Conservation (phyloP, 352 stramenopile genomes). For the Plasmopara muralis region DNA sequence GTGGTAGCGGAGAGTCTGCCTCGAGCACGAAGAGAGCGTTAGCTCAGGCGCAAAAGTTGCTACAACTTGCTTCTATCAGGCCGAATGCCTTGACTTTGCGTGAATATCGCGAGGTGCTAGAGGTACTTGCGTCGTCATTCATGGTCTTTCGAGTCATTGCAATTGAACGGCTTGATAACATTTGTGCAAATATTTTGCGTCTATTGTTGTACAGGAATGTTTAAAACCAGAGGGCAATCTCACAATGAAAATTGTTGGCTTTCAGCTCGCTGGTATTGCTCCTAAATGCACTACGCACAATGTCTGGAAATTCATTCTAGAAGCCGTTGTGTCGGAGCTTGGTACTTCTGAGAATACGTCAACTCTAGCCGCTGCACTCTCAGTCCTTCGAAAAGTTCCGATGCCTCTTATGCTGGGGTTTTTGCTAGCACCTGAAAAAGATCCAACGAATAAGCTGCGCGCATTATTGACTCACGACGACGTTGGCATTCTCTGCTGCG, state of each 20-base stretch:
- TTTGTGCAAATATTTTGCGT: neutral
- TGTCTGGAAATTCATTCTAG: constrained; percentile 58
- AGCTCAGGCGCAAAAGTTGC: constrained; percentile 52
- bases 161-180: neutral
- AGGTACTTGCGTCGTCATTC: constrained; percentile 21
- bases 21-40: constrained; percentile 42
- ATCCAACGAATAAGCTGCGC: constrained; percentile 76
- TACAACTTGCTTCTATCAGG: constrained; percentile 45
- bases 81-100: constrained; percentile 49
- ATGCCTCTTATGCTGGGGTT: constrained; percentile 56
- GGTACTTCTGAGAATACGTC: constrained; percentile 54
- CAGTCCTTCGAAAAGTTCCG: constrained; percentile 51
- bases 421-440: constrained; percentile 52
- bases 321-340: constrained; percentile 57
- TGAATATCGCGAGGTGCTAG: constrained; percentile 53
- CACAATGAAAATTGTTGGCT: constrained; percentile 61
- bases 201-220: constrained; percentile 36
- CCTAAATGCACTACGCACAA: constrained; percentile 53
- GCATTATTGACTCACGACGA: constrained; percentile 61
- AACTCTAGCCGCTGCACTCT: constrained; percentile 42
- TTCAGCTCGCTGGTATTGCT: constrained; percentile 48
- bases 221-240: constrained; percentile 53
- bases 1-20: constrained; percentile 31
- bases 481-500: constrained; percentile 45
- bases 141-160: neutral